Evolutionary conservation across 1,284 basidiomycete species (phyloP), one percentile per base, ranked within the genome.

Genomic region (Cryptococcus hybrid): DNA sequence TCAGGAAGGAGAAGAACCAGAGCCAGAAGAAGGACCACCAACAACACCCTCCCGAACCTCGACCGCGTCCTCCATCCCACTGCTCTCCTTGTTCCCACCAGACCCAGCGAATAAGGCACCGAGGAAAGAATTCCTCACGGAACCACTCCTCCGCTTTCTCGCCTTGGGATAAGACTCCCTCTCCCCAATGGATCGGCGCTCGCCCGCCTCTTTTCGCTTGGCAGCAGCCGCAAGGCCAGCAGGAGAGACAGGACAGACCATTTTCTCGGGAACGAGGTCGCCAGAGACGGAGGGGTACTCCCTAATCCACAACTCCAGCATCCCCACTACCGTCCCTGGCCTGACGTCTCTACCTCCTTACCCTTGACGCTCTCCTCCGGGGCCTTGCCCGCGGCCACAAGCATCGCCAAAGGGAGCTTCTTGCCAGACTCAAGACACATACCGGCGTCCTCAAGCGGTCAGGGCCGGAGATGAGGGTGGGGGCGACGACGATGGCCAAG

Each of bases 401-500:
- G 35, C 59, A 67, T 47, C 11, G 50, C 69, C 42, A 50, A n/a
- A 8, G 65, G 69, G 37, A 69, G 46, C 7, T 54, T 40, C 51
- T 61, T 65, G 2, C 68, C 67, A 0, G 69, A 65, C 13, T 61
- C 61, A 30, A 73, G 49, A 47, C 73, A 72, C 56, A 77, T 55
- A 12, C 57, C 58, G 7, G 68, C 64, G 55, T 77, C 75, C 52
- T 68, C 67, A 5, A 72, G 47, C 7, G 68, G 49, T 75, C 65
- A 3, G 62, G 57, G 5, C 68, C 66, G 5, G 49, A 12, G n/a
- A 77, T 67, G 39, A 77, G 59, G 3, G 62, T 47, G 5, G 75
- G 75, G 1, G 75, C 68, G 18, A 74, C 53, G 11, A 69, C 65
- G 49, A 74, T 73, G 0, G 75, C 67, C 6, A 70, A 56, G 7